Conservation (phyloP, 257 asterid genomes). For the Primulina eburnea region DNA sequence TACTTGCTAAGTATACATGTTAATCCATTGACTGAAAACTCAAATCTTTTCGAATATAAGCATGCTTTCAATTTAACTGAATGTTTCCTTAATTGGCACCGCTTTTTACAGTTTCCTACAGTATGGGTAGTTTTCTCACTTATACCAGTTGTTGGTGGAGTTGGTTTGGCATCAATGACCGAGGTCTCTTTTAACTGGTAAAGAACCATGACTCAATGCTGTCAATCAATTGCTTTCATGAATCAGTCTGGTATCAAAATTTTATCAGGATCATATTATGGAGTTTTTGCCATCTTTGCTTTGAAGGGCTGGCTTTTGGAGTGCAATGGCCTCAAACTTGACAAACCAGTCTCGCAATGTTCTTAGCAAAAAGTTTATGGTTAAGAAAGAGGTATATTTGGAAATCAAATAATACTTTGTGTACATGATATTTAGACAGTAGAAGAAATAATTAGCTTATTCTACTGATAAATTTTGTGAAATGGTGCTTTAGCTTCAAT, state of each 20-base stretch:
- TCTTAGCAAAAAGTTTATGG: constrained; percentile 92
- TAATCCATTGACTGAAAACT: neutral
- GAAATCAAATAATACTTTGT: neutral
- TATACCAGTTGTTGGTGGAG: constrained; percentile 91
- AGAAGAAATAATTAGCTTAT: neutral
- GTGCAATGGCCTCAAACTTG: constrained; percentile 98
- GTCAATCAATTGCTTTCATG: constrained; percentile 4
- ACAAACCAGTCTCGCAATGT: constrained; percentile 97
- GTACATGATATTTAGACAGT: neutral
- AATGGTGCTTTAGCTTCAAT: constrained; percentile 26
- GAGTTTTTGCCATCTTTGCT: constrained; percentile 20
- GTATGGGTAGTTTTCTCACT: constrained; percentile 85
- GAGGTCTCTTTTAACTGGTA: constrained; percentile 93
- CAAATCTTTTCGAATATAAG: neutral
- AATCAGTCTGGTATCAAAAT: neutral
- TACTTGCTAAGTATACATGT: neutral
- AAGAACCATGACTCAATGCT: constrained; percentile 23
- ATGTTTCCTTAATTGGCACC: constrained; percentile 3
- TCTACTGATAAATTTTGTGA: neutral
- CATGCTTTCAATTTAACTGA: neutral
- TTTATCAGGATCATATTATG: constrained; percentile 15
- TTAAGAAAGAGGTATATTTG: constrained; percentile 74
- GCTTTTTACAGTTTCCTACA: constrained; percentile 61
- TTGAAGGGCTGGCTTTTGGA: constrained; percentile 92
- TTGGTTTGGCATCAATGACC: constrained; percentile 83